Base-by-base conservation (phyloP, 257 asterid species). In the Plectranthus barbatus region DNA sequence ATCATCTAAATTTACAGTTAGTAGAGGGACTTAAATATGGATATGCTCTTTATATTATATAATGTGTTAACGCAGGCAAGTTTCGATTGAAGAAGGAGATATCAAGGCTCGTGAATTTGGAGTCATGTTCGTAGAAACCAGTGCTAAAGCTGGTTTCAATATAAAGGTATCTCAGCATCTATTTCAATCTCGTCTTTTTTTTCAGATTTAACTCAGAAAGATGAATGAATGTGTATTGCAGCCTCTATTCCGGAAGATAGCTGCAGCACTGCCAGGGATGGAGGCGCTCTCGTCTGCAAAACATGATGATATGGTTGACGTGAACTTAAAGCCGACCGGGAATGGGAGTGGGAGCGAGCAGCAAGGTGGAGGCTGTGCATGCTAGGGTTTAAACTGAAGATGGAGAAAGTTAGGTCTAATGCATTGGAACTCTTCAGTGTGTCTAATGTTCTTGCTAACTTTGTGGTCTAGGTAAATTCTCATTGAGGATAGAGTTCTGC, bases 71-170 rank as follows among this genome's bases (percentile, higher is more conserved):
- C 37, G 53, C 70, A 87, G 95, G 78, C 93, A 84, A 81, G 93
- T 87, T 62, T 84, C 90, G 1, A 79, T 81, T 33, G 95, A 86
- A 75, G 92, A 84, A 77, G 92, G 92, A 69, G 90, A 87, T 62
- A 76, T 67, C 9, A 84, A 79, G 81, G 87, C 90, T 72, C 88
- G 82, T 63, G 95, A 87, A 39, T 36, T 70, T 17, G 86, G 88
- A 52, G 86, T 87, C 57, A 82, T 84, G 84, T 84, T 78, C 51
- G 76, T 86, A 63, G 95, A 86, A 74, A 82, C 92, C 56, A 84
- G 92, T 72, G 92, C 92, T 21, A 82, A 82, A 76, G 92, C 92
- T 44, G 91, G 91, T 65, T 86, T 86, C 75, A 86, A 86, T 68
- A 84, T 86, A 62, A 86, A 86, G 87, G 95, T 84, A 86, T 5